Percentiles rank a stretch among this genome's conserved stretches.
Conservation (phyloP, 192 early-diverging fungal genomes). For the Pilobolus umbonatus region DNA sequence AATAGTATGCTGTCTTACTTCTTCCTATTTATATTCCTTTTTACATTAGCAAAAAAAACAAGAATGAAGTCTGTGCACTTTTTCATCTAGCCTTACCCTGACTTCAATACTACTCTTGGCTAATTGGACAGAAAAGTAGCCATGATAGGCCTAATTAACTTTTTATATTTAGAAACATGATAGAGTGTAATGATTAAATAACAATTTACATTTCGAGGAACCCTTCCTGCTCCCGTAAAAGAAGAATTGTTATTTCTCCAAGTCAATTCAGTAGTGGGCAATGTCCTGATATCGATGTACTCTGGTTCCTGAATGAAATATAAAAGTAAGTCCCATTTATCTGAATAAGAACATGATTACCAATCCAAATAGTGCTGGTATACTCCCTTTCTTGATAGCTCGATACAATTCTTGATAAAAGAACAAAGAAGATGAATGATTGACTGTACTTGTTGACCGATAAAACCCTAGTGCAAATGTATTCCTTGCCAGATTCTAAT, state of each 20-base stretch:
- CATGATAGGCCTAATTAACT: conserved; percentile 13
- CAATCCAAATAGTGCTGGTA: neutral
- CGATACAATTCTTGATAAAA: neutral
- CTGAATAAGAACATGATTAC: neutral
- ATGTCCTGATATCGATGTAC: conserved; percentile 17
- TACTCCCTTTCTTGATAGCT: neutral
- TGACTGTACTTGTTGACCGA: neutral
- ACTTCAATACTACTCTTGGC: conserved; percentile 12
- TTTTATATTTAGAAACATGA: neutral
- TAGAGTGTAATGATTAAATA: neutral
- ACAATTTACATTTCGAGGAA: too few relatives aligned
- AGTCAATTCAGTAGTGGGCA: neutral
- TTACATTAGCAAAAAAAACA: conserved; percentile 1
- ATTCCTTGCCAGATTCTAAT: neutral
- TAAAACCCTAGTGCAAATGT: neutral
- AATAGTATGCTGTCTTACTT: conserved; percentile 21
- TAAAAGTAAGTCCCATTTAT: neutral
- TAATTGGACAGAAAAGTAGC: conserved; percentile 13
- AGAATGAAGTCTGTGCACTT: too few relatives aligned
- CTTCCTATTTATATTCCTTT: conserved; percentile 15
- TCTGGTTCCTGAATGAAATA: neutral
- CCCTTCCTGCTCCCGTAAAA: too few relatives aligned
- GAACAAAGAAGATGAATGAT: neutral
- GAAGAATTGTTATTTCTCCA: neutral
- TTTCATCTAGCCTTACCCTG: neutral